Evolutionary conservation across 352 stramenopile species (phyloP).

Genomic region (Phytopythium litorale): DNA sequence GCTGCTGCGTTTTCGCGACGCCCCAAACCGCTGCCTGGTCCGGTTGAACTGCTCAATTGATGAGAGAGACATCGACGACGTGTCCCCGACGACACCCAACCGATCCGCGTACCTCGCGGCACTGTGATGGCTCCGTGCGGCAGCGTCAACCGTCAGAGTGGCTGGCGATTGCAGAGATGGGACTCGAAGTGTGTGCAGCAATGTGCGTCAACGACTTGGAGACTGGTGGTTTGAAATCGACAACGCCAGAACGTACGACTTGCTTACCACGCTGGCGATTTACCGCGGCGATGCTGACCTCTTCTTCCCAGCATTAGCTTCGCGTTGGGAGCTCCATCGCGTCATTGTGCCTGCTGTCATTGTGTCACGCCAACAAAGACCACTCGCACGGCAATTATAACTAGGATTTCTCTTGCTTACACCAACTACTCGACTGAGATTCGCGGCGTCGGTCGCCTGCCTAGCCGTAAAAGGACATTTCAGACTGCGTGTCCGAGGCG

Average conservation of each 20-base stretch:
- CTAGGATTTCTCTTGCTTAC: background rate
- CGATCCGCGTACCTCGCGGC: background rate
- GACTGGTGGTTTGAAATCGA: too few relatives aligned
- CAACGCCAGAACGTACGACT: too few relatives aligned
- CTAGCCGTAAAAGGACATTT: slow-evolving; percentile 9
- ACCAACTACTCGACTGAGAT: background rate
- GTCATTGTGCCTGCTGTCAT: too few relatives aligned
- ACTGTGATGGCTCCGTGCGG: background rate
- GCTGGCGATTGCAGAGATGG: background rate
- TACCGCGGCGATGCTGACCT: too few relatives aligned
- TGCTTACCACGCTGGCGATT: too few relatives aligned
- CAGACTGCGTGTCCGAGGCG: slow-evolving; percentile 22
- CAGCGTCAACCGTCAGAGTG: background rate
- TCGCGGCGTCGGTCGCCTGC: background rate
- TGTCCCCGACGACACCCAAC: background rate
- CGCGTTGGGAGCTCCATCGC: too few relatives aligned
- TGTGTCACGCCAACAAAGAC: too few relatives aligned
- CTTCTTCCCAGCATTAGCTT: too few relatives aligned
- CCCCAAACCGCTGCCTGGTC: background rate
- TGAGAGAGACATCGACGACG: background rate
- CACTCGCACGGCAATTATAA: too few relatives aligned
- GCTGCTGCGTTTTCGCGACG: background rate
- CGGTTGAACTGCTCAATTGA: background rate
- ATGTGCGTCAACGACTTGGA: background rate
- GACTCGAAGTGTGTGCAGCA: background rate